These are phyloP conservation scores for Croton setiger DNA, from an alignment of 441 rosid species.

Conservation along the genomic window DNA sequence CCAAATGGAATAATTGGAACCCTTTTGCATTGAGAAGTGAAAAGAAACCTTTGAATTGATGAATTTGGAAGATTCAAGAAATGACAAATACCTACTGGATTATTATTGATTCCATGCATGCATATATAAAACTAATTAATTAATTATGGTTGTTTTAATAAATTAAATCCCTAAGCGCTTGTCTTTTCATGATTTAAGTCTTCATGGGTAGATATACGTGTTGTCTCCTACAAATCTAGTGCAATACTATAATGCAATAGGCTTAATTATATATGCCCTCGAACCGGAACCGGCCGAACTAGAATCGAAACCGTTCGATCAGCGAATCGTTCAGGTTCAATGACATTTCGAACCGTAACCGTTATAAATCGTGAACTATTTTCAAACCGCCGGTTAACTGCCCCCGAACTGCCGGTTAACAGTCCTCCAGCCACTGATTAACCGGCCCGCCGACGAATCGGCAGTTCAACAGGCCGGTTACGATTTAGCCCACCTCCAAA, in stretches of 20 bases:
- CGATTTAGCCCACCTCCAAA: too few relatives aligned
- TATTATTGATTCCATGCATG: background rate
- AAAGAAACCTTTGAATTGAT: background rate
- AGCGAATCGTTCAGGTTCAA: too few relatives aligned
- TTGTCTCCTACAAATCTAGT: background rate
- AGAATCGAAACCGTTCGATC: too few relatives aligned
- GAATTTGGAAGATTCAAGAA: constrained; percentile 11
- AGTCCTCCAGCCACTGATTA: too few relatives aligned
- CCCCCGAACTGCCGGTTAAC: too few relatives aligned
- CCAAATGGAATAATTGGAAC: constrained; percentile 7
- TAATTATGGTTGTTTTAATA: background rate
- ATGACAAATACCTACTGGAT: constrained; percentile 17
- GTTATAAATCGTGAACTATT: too few relatives aligned
- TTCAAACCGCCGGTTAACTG: too few relatives aligned
- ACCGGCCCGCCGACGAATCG: too few relatives aligned
- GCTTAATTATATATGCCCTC: background rate
- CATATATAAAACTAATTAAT: too few relatives aligned
- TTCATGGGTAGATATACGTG: constrained; percentile 9
- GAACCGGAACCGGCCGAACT: too few relatives aligned
- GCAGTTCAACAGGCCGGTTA: too few relatives aligned
- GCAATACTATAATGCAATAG: background rate
- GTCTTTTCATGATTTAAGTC: constrained; percentile 23
- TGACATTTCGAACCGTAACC: too few relatives aligned
- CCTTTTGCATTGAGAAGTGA: background rate
- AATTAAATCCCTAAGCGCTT: constrained; percentile 1